Evolutionary conservation across 495 filamentous ascomycete species (phyloP).

Genomic region (Neurospora sp.): DNA sequence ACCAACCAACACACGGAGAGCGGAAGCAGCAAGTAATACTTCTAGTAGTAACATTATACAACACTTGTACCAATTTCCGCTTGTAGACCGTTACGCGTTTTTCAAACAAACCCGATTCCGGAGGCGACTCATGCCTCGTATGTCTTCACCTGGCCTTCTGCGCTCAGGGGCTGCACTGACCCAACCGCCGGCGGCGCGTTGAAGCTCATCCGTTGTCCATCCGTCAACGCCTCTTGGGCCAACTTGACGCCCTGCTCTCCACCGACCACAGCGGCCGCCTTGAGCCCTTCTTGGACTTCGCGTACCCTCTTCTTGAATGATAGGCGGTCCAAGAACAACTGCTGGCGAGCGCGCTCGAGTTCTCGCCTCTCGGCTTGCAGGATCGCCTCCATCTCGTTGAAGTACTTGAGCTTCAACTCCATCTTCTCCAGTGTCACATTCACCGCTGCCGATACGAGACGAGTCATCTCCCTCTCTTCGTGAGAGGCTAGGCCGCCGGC

Average conservation of each 20-base stretch:
- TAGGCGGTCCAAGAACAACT: conserved; percentile 85
- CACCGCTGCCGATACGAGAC: conserved; percentile 74
- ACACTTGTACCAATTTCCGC: neutral
- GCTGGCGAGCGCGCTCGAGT: conserved; percentile 78
- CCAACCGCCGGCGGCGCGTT: conserved; percentile 35
- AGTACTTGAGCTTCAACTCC: conserved; percentile 79
- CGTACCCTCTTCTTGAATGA: conserved; percentile 79
- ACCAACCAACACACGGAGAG: neutral
- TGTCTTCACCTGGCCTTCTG: conserved; percentile 45
- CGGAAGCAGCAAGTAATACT: neutral
- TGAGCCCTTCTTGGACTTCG: conserved; percentile 69
- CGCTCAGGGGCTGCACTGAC: conserved; percentile 54
- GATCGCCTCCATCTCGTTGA: conserved; percentile 88
- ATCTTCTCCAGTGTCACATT: conserved; percentile 77
- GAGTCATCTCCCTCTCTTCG: conserved; percentile 92
- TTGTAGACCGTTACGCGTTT: neutral
- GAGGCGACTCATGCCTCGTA: conserved; percentile 31
- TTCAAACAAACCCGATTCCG: neutral
- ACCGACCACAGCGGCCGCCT: conserved; percentile 47
- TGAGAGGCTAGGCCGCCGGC: conserved; percentile 83
- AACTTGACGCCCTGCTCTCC: conserved; percentile 49
- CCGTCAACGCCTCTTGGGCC: conserved; percentile 36
- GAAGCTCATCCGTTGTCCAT: conserved; percentile 52
- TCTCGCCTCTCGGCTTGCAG: conserved; percentile 87
- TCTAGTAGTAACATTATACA: neutral